phyloP scores from a whole-genome alignment of 2,329 filamentous ascomycete genomes.

The Pseudogymnoascus sp. region DNA sequence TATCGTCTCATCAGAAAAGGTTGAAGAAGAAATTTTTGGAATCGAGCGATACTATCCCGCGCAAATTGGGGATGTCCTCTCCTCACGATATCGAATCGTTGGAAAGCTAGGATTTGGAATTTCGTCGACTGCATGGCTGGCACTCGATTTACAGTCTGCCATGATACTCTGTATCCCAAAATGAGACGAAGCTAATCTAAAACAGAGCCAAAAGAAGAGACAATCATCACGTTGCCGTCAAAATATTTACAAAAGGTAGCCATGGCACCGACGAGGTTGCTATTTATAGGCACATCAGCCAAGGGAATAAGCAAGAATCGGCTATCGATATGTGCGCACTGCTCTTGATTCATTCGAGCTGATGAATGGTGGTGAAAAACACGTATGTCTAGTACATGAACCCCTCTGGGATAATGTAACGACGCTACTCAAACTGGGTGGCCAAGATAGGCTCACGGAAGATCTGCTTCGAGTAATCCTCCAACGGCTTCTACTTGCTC shows the following conservation, averaged over 20 bases:
- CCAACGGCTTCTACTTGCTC: slow-evolving; percentile 32
- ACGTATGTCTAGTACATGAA: slow-evolving; percentile 31
- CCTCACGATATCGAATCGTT: slow-evolving; percentile 14
- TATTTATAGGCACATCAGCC: slow-evolving; percentile 34
- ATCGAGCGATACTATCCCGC: slow-evolving; percentile 16
- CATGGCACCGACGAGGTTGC: slow-evolving; percentile 20
- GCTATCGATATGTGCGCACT: slow-evolving; percentile 25
- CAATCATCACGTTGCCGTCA: slow-evolving; percentile 13
- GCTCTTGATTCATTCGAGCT: slow-evolving; percentile 32
- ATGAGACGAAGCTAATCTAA: slow-evolving; percentile 11
- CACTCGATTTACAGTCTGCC: slow-evolving; percentile 12
- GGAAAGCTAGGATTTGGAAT: slow-evolving; percentile 17
- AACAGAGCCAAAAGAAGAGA: slow-evolving; percentile 5
- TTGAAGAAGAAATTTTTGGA: slow-evolving; percentile 14
- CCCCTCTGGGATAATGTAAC: slow-evolving; percentile 36
- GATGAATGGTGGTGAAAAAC: slow-evolving; percentile 26
- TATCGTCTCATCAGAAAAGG: slow-evolving; percentile 10
- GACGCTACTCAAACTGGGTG: slow-evolving; percentile 34
- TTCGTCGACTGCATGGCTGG: slow-evolving; percentile 14
- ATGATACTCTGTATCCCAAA: background rate
- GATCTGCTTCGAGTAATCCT: slow-evolving; percentile 31
- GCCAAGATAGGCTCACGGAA: slow-evolving; percentile 28
- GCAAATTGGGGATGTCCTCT: slow-evolving; percentile 15
- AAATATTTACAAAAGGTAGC: slow-evolving; percentile 14
- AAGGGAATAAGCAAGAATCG: slow-evolving; percentile 24